A percentile compares a stretch with the other conserved stretches of the same genome.
Evolutionary conservation across 371 early-diverging fungal species (phyloP).

Genomic region (Modicella reniformis): DNA sequence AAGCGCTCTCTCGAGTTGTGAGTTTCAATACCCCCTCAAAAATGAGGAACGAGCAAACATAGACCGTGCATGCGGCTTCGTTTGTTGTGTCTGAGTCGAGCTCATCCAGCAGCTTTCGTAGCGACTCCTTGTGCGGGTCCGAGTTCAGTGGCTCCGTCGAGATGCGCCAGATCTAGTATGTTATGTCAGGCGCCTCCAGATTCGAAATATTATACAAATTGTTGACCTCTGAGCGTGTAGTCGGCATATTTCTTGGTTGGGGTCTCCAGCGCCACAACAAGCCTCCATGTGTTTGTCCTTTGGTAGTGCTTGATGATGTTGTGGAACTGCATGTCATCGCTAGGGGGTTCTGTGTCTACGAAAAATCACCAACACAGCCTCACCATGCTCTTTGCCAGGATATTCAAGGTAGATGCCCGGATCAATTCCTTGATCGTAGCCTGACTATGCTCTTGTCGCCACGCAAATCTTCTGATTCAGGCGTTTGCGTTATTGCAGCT

Average conservation of each 20-base stretch:
- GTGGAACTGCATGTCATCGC: conserved; percentile 20
- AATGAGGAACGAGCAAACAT: conserved; percentile 32
- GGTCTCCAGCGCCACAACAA: conserved; percentile 37
- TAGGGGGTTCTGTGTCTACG: conserved; percentile 20
- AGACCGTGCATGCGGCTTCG: conserved; percentile 31
- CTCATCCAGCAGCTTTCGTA: conserved; percentile 28
- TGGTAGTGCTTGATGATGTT: conserved; percentile 22
- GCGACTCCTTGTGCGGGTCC: conserved; percentile 27
- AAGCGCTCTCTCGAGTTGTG: conserved; percentile 16
- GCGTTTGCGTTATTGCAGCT: too few relatives aligned
- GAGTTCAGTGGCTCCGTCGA: conserved; percentile 31
- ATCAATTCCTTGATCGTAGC: too few relatives aligned
- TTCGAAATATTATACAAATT: conserved; percentile 30
- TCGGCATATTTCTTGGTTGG: conserved; percentile 39
- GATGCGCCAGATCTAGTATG: conserved; percentile 26
- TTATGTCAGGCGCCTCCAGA: conserved; percentile 22
- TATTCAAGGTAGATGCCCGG: too few relatives aligned
- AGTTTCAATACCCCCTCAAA: conserved; percentile 31
- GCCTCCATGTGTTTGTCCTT: conserved; percentile 22
- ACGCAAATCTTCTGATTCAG: too few relatives aligned
- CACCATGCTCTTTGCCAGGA: conserved; percentile 5
- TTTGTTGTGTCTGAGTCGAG: conserved; percentile 12
- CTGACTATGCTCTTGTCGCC: too few relatives aligned
- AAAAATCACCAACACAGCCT: conserved; percentile 27
- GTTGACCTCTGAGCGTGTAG: conserved; percentile 42